phyloP scores from a whole-genome alignment of 2,329 filamentous ascomycete genomes.

The Pseudogymnoascus sp. region DNA sequence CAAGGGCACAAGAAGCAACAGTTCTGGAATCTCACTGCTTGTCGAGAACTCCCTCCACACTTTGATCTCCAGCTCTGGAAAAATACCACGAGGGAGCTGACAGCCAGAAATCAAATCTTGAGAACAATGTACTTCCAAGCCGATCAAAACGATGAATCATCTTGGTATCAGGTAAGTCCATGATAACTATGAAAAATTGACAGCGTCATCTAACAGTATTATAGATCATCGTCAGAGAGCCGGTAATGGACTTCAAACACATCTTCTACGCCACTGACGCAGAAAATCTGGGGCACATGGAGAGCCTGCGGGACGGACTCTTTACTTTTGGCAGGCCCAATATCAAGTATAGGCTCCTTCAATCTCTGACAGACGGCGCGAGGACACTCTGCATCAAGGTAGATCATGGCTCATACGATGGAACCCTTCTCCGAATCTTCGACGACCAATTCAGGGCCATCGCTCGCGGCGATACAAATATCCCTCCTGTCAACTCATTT shows the following conservation, averaged over 20 bases:
- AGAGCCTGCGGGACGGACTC: conserved; percentile 20
- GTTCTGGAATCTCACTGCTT: conserved; percentile 15
- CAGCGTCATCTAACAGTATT: not conserved
- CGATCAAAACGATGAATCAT: conserved; percentile 10
- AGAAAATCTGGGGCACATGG: conserved; percentile 19
- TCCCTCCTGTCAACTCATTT: conserved; percentile 18
- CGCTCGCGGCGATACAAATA: conserved; percentile 12
- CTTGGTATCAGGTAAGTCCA: conserved; percentile 3
- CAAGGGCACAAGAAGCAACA: conserved; percentile 13
- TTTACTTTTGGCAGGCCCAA: conserved; percentile 29
- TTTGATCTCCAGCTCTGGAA: conserved; percentile 10
- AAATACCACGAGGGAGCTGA: conserved; percentile 7
- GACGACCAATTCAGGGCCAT: conserved; percentile 28
- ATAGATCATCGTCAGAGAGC: conserved; percentile 17
- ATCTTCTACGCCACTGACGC: conserved; percentile 17
- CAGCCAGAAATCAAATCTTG: conserved; percentile 13
- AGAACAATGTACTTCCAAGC: conserved; percentile 14
- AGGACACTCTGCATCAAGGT: conserved; percentile 28
- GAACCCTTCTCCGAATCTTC: conserved; percentile 31
- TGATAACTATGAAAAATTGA: not conserved
- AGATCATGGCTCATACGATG: conserved; percentile 30
- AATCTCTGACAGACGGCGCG: conserved; percentile 17
- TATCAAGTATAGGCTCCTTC: conserved; percentile 28
- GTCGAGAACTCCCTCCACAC: conserved; percentile 4
- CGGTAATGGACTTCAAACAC: conserved; percentile 13